Evolutionary conservation across 2,329 filamentous ascomycete genomes (phyloP).

Genomic region (Aspergillus niger): DNA sequence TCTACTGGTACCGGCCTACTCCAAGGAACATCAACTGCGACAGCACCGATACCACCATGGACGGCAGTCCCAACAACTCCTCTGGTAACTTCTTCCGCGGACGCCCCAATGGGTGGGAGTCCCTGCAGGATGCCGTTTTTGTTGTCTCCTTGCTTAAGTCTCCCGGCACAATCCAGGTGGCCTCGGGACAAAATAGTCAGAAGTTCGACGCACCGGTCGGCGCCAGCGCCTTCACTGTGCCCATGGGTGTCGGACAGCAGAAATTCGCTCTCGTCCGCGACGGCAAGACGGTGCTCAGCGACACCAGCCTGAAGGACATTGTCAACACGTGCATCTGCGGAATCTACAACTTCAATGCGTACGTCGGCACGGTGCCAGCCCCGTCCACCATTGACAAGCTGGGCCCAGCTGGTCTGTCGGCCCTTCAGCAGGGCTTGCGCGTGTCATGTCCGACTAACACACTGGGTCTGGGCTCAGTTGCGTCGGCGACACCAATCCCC

Average conservation of each 20-base stretch:
- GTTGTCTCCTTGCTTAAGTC: constrained; percentile 55
- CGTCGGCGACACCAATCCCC: not conserved
- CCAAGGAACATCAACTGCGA: constrained; percentile 52
- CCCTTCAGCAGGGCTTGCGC: constrained; percentile 32
- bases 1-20: constrained; percentile 61
- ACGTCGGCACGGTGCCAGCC: constrained; percentile 54
- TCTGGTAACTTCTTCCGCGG: constrained; percentile 57
- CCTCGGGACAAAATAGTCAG: constrained; percentile 48
- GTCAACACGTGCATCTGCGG: constrained; percentile 51
- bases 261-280: constrained; percentile 50
- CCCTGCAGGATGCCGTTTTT: constrained; percentile 54
- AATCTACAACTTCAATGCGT: constrained; percentile 61
- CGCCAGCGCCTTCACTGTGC: constrained; percentile 47
- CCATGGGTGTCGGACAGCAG: constrained; percentile 53
- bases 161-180: constrained; percentile 48
- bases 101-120: constrained; percentile 54
- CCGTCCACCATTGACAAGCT: constrained; percentile 38
- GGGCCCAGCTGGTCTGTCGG: constrained; percentile 34
- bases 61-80: constrained; percentile 45
- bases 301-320: constrained; percentile 55
- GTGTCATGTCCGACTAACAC: constrained; percentile 33
- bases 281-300: constrained; percentile 46
- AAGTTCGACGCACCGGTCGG: constrained; percentile 52
- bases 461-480: constrained; percentile 16
- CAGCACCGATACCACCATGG: constrained; percentile 54